These are phyloP conservation scores for Solanum arcanum DNA, from an alignment of 257 asterid genomes.

Conservation along the genomic window DNA sequence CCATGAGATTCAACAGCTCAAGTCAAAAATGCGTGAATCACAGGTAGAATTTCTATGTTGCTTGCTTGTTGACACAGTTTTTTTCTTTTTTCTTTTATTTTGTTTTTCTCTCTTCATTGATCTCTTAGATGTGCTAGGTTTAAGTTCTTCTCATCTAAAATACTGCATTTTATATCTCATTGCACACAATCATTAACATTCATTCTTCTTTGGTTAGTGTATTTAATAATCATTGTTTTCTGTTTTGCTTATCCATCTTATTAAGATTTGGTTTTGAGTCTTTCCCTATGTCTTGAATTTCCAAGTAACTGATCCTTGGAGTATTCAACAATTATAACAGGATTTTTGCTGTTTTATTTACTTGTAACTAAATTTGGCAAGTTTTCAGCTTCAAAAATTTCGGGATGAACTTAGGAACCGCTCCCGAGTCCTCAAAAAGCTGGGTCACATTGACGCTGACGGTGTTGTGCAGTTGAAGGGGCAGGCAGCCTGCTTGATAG, in stretches of 20 bases:
- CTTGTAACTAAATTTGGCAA: background rate
- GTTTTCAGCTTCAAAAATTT: slow-evolving; percentile 83
- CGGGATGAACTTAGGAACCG: slow-evolving; percentile 95
- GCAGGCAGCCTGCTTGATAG: slow-evolving; percentile 94
- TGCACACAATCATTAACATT: background rate
- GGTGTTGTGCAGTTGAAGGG: slow-evolving; percentile 89
- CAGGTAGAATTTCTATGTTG: slow-evolving; percentile 33
- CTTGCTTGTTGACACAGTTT: background rate
- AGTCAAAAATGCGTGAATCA: slow-evolving; percentile 89
- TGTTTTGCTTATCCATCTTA: background rate
- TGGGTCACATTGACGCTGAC: slow-evolving; percentile 85
- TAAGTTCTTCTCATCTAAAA: background rate
- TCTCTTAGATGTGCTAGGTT: background rate
- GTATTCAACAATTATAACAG: background rate
- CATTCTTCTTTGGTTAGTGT: background rate
- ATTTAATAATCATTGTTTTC: background rate
- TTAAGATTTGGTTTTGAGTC: background rate
- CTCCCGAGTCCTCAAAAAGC: slow-evolving; percentile 75
- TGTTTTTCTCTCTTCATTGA: background rate
- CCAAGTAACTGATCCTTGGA: background rate
- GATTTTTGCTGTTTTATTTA: background rate
- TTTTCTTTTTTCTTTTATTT: background rate
- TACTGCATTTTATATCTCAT: background rate
- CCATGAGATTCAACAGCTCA: slow-evolving; percentile 89
- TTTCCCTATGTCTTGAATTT: background rate